phyloP scores from a whole-genome alignment of 345 rosid genomes.

The Erucastrum elatum region DNA sequence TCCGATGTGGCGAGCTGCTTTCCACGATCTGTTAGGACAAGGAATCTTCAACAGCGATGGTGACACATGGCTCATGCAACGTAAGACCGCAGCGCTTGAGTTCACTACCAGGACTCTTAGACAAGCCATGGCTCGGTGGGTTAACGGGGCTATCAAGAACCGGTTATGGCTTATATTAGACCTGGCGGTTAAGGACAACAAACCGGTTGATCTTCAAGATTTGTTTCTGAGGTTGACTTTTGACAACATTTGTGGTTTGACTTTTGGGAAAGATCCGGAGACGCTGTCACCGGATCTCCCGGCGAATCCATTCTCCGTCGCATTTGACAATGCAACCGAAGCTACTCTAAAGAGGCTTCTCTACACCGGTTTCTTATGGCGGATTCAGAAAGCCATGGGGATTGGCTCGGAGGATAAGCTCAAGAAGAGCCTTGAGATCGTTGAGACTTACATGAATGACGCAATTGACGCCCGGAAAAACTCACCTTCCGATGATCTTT shows the following conservation, averaged over 20 bases:
- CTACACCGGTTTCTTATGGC: constrained; percentile 73
- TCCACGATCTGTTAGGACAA: constrained; percentile 82
- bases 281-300: constrained; percentile 70
- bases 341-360: constrained; percentile 79
- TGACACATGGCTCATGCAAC: constrained; percentile 87
- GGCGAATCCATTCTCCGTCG: constrained; percentile 67
- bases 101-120: constrained; percentile 81
- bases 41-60: constrained; percentile 94
- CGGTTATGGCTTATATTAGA: constrained; percentile 79
- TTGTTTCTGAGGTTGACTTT: constrained; percentile 83
- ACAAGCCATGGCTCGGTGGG: constrained; percentile 98
- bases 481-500: constrained; percentile 78
- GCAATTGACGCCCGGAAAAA: constrained; percentile 64
- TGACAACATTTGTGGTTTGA: constrained; percentile 86
- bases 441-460: constrained; percentile 70
- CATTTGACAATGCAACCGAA: constrained; percentile 85
- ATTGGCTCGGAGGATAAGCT: constrained; percentile 64
- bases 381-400: constrained; percentile 55
- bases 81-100: constrained; percentile 90
- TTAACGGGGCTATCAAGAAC: constrained; percentile 75
- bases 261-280: constrained; percentile 88
- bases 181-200: constrained; percentile 44
- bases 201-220: constrained; percentile 74
- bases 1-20: constrained; percentile 71
- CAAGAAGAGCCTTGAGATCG: constrained; percentile 53